Evolutionary conservation across 441 rosid species (phyloP), one percentile per base, ranked within the genome.

Genomic region (Euphorbia schlechtendalii): DNA sequence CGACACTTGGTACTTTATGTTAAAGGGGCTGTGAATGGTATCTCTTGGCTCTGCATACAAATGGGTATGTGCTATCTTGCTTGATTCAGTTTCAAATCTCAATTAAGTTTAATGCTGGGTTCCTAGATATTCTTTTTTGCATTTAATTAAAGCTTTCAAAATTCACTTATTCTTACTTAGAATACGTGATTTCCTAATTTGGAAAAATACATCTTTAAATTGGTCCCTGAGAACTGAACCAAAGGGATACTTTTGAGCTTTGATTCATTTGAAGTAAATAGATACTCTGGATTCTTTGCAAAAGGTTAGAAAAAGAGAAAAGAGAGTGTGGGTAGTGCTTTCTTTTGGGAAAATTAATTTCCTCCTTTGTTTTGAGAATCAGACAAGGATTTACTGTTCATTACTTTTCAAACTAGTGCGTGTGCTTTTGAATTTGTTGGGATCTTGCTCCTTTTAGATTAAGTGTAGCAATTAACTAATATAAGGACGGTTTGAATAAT

Each of bases 361-460:
- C 25, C 21, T 40, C 40, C 8, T 64, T 18, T 38, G 28, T 22
- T 45, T 62, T 34, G 52, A 56, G 52, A 58, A 18, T 52, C 59
- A 49, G 49, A 38, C 10, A 59, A 21, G 28, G 52, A n/a, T 45
- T 51, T 30, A 11, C 56, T 65, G 66, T 70, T 61, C 57, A 56
- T 34, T 51, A 27, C 24, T 34, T 60, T 27, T 62, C 57, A 68
- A 63, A 64, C 14, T 71, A 67, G 68, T 68, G 71, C 46, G 38
- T 21, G 62, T 36, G 45, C 10, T 63, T 57, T 70, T 54, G 55
- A 48, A 63, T 68, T 27, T 65, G 67, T 69, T 63, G 63, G 69
- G 71, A 68, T 69, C 54, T 68, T 68, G 69, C 65, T 69, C 73
- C 52, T 70, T 74, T 78, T 62, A 57, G 18, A 1, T 60, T 70